These are phyloP conservation scores for Blastocystis sp. DNA, from an alignment of 352 stramenopile genomes.

Conservation along the genomic window DNA sequence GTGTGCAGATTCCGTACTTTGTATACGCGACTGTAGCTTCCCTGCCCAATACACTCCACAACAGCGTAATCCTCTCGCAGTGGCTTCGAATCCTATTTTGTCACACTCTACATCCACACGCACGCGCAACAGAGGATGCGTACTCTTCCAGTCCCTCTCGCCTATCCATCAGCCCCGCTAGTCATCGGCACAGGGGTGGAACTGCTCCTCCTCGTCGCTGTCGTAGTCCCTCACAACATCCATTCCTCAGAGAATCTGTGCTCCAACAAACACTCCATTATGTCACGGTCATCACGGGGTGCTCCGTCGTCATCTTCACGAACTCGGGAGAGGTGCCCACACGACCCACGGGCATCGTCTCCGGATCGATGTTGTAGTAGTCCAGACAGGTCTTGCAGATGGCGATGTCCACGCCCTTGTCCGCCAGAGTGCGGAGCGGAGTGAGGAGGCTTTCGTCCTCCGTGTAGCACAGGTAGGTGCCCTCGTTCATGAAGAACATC, in stretches of 20 bases:
- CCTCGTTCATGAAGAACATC: constrained; percentile 61
- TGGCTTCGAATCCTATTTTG: constrained; percentile 10
- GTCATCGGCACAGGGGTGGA: constrained; percentile 5
- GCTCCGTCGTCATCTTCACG: constrained; percentile 49
- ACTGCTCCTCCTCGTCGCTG: constrained; percentile 20
- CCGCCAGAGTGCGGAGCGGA: constrained; percentile 27
- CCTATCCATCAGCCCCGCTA: background rate
- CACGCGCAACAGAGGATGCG: background rate
- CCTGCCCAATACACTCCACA: constrained; percentile 17
- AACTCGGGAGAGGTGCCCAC: constrained; percentile 65
- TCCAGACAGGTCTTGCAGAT: constrained; percentile 67
- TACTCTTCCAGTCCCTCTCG: background rate
- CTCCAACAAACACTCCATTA: constrained; percentile 30
- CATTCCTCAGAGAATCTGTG: constrained; percentile 11
- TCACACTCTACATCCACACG: background rate
- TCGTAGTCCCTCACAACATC: constrained; percentile 12
- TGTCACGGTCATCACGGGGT: constrained; percentile 49
- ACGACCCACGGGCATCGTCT: constrained; percentile 52
- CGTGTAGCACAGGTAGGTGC: constrained; percentile 34
- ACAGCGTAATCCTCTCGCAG: constrained; percentile 3
- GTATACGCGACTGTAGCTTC: constrained; percentile 39
- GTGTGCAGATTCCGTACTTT: constrained; percentile 42
- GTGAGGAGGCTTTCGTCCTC: constrained; percentile 40
- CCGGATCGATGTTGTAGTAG: constrained; percentile 27
- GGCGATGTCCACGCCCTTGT: constrained; percentile 55